Percentiles rank a stretch among this genome's conserved stretches.
phyloP scores from a whole-genome alignment of 2,329 filamentous ascomycete species.

The Talaromyces funiculosus region DNA sequence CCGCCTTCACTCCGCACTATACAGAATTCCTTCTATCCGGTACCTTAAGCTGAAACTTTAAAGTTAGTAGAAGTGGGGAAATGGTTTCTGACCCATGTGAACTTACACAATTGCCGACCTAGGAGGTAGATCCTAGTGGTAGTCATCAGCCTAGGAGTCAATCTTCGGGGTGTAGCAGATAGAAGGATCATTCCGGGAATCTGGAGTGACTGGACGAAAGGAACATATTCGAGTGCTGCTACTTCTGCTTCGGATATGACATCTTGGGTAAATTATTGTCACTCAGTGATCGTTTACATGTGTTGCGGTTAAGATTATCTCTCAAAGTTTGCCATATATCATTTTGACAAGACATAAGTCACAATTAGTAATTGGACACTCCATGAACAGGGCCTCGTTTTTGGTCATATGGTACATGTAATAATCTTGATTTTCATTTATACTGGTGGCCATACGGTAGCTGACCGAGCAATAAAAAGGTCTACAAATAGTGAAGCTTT shows the following conservation, averaged over 20 bases:
- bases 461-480: background rate
- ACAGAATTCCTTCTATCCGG: background rate
- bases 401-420: no score
- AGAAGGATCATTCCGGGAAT: background rate
- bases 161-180: no score
- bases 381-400: no score
- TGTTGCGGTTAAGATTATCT: background rate
- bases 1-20: background rate
- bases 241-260: background rate
- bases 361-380: no score
- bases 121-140: no score
- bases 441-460: background rate
- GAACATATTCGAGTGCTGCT: no score
- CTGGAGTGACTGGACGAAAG: background rate
- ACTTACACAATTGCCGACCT: no score
- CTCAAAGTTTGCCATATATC: background rate
- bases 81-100: background rate
- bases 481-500: background rate
- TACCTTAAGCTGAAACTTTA: background rate
- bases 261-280: background rate
- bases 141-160: no score
- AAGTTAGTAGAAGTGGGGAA: background rate
- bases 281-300: background rate
- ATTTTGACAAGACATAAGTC: no score
- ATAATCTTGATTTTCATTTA: background rate